Percentiles rank a stretch among this genome's conserved stretches.
phyloP scores from a whole-genome alignment of 768 basidiomycete genomes.

The Favolaschia claudopus region DNA sequence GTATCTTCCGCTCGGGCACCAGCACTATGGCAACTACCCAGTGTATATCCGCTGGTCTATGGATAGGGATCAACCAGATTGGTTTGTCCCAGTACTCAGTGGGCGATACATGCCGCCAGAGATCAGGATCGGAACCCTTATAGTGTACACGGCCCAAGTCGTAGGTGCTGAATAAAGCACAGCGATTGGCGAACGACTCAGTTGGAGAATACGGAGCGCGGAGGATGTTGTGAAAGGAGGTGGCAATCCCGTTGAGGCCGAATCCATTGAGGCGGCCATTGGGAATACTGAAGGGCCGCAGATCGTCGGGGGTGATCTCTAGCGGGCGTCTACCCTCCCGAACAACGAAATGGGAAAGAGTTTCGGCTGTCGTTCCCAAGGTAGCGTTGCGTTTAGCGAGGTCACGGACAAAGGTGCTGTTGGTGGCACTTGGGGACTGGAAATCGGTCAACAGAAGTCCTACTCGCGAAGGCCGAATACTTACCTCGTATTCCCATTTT shows the following conservation, averaged over 20 bases:
- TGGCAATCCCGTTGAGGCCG: conserved; percentile 35
- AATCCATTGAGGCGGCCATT: background rate
- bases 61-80: conserved; percentile 47
- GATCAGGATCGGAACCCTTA: conserved; percentile 14
- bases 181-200: background rate
- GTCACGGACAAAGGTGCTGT: too few relatives aligned
- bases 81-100: conserved; percentile 38
- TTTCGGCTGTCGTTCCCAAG: too few relatives aligned
- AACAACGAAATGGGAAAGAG: too few relatives aligned
- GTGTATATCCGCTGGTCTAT: conserved; percentile 32
- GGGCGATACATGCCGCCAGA: conserved; percentile 30
- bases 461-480: too few relatives aligned
- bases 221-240: conserved; percentile 22
- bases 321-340: too few relatives aligned
- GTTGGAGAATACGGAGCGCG: background rate
- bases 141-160: conserved; percentile 28
- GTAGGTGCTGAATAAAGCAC: conserved; percentile 24
- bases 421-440: too few relatives aligned
- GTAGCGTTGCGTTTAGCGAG: too few relatives aligned
- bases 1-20: conserved; percentile 15
- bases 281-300: background rate
- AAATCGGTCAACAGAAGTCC: too few relatives aligned
- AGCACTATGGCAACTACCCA: conserved; percentile 40
- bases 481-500: too few relatives aligned
- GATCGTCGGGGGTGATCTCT: too few relatives aligned